Percentiles rank a stretch among this genome's conserved stretches.
Evolutionary conservation across 1,284 basidiomycete species (phyloP).

Genomic region (Wallemia hederae): DNA sequence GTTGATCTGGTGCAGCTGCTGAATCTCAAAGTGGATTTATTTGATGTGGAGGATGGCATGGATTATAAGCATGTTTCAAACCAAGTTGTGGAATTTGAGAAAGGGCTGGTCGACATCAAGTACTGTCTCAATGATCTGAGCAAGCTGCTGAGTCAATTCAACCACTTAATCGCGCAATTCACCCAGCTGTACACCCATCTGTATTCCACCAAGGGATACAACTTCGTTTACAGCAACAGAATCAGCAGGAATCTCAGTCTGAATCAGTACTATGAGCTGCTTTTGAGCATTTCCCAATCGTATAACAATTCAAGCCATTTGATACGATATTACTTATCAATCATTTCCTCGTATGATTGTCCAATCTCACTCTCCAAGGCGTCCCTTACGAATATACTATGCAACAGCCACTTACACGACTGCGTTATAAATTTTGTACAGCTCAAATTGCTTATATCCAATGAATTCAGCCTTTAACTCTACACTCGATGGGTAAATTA

Average conservation of each 20-base stretch:
- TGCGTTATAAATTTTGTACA: background rate
- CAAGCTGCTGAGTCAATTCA: background rate
- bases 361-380: background rate
- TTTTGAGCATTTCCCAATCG: background rate
- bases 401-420: background rate
- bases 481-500: constrained; percentile 33
- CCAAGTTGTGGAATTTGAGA: background rate
- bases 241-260: background rate
- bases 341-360: background rate
- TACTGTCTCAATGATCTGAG: background rate
- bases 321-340: background rate
- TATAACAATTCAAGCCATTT: background rate
- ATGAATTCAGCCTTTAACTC: background rate
- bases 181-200: background rate
- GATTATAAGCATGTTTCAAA: background rate
- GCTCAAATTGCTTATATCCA: background rate
- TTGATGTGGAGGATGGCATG: background rate
- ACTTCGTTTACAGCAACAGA: background rate
- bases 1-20: background rate
- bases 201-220: background rate
- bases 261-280: background rate
- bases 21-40: background rate
- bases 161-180: background rate
- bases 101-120: background rate
- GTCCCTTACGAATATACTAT: background rate